These are phyloP conservation scores for Rhododendron ovatum DNA, from an alignment of 148 eudicot species.

Conservation along the genomic window DNA sequence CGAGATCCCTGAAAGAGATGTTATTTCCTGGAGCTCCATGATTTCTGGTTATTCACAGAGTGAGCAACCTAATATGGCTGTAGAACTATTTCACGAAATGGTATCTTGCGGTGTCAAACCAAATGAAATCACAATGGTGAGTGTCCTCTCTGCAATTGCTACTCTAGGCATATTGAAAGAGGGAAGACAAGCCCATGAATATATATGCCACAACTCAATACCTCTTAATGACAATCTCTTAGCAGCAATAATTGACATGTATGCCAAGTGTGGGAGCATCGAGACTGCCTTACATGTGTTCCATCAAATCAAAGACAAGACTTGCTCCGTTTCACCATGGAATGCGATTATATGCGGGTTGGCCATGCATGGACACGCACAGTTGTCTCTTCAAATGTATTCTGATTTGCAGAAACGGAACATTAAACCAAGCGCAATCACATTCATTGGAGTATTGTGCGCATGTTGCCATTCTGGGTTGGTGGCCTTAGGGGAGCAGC, in stretches of 20 bases:
- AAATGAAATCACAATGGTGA: slow-evolving; percentile 81
- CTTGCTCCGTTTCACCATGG: slow-evolving; percentile 69
- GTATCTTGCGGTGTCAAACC: slow-evolving; percentile 50
- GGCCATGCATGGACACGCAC: slow-evolving; percentile 80
- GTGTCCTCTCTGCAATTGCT: slow-evolving; percentile 76
- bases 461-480: slow-evolving; percentile 89
- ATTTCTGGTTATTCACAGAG: slow-evolving; percentile 72
- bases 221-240: slow-evolving; percentile 60
- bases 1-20: slow-evolving; percentile 66
- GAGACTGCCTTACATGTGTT: slow-evolving; percentile 57
- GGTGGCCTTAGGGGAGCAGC: slow-evolving; percentile 56
- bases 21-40: slow-evolving; percentile 87
- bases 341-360: slow-evolving; percentile 77
- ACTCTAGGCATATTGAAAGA: slow-evolving; percentile 48
- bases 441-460: slow-evolving; percentile 74
- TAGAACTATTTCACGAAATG: slow-evolving; percentile 67
- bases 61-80: slow-evolving; percentile 49
- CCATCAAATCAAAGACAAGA: slow-evolving; percentile 32
- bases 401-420: slow-evolving; percentile 42
- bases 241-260: slow-evolving; percentile 82
- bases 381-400: slow-evolving; percentile 48
- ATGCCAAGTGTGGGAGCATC: slow-evolving; percentile 85
- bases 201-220: slow-evolving; percentile 42
- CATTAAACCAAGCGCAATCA: slow-evolving; percentile 57
- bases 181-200: slow-evolving; percentile 68